Conservation (phyloP, 305 asterid species). For the Fraxinus latifolia region DNA sequence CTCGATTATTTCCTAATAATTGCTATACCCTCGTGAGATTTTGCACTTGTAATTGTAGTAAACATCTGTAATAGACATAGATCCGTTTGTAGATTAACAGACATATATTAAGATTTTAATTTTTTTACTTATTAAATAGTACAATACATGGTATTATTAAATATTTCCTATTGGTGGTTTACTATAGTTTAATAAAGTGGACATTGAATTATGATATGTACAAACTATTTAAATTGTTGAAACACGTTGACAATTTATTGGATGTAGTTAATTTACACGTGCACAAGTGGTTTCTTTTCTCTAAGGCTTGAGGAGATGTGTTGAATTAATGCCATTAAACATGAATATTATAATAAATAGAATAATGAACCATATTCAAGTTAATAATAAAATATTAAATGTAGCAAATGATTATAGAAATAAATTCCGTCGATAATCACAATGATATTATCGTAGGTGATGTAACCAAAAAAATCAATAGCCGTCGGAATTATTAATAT, state of each 20-base stretch:
- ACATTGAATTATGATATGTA: background rate
- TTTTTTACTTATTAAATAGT: too few relatives aligned
- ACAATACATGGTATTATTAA: background rate
- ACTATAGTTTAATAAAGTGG: background rate
- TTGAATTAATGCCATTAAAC: background rate
- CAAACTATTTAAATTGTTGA: background rate
- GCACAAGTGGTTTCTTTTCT: background rate
- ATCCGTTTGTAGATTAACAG: too few relatives aligned
- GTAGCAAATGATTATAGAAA: too few relatives aligned
- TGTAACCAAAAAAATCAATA: background rate
- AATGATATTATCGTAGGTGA: background rate
- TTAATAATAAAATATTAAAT: too few relatives aligned
- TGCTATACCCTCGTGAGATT: too few relatives aligned
- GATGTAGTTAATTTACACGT: background rate
- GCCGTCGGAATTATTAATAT: background rate
- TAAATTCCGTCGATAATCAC: too few relatives aligned
- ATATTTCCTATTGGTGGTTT: background rate
- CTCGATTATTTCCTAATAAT: too few relatives aligned
- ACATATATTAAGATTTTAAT: too few relatives aligned
- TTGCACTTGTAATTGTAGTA: too few relatives aligned
- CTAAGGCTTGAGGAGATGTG: background rate
- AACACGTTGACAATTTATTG: background rate
- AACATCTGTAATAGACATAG: too few relatives aligned
- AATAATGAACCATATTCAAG: background rate
- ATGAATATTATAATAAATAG: background rate